These are phyloP conservation scores for Choanephora cucurbitarum DNA, from an alignment of 371 early-diverging fungal genomes.

Conservation along the genomic window DNA sequence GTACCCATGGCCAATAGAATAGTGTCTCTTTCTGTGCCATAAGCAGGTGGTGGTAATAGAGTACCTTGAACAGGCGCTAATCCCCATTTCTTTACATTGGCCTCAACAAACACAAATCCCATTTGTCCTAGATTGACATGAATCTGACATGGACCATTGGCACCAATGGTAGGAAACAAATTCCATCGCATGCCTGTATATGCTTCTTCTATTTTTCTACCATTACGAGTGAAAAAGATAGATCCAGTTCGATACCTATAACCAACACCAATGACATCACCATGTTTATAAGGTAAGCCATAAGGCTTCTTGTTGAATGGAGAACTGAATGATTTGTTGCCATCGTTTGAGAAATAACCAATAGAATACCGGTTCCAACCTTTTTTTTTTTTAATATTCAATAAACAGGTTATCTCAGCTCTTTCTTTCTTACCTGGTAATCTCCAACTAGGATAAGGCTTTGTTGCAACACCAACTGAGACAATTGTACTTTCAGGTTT, in stretches of 20 bases:
- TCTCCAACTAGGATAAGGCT: conserved; percentile 69
- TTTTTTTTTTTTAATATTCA: neutral
- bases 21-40: conserved; percentile 58
- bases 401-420: neutral
- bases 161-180: conserved; percentile 65
- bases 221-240: conserved; percentile 80
- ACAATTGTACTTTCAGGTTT: conserved; percentile 61
- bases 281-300: conserved; percentile 64
- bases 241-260: conserved; percentile 75
- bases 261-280: conserved; percentile 82
- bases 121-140: conserved; percentile 66
- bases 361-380: conserved; percentile 74
- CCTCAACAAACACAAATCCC: conserved; percentile 72
- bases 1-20: conserved; percentile 32
- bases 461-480: conserved; percentile 68
- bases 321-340: conserved; percentile 63
- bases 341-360: conserved; percentile 71
- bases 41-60: conserved; percentile 67
- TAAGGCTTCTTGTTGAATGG: conserved; percentile 64
- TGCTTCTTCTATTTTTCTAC: conserved; percentile 61
- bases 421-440: conserved; percentile 52
- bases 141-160: conserved; percentile 64
- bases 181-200: conserved; percentile 58
- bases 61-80: conserved; percentile 75
- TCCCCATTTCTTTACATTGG: conserved; percentile 86